Conservation (phyloP, 129 eudicot species). For the Tagetes patula region DNA sequence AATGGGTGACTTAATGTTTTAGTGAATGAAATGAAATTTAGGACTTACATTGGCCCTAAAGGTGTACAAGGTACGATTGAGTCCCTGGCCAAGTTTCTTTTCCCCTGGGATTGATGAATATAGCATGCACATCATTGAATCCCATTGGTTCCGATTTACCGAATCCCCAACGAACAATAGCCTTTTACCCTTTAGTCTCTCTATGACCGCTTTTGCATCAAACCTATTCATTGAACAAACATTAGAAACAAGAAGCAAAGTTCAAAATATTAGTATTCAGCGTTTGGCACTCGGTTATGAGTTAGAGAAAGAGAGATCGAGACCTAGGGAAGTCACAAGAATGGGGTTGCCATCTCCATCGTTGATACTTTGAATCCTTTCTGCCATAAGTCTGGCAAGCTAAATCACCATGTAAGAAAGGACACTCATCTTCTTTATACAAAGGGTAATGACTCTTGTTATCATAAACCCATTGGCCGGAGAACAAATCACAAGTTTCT, state of each 20-base stretch:
- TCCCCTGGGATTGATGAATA: constrained; percentile 45
- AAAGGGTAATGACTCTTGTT: constrained; percentile 42
- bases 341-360: constrained; percentile 53
- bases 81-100: constrained; percentile 29
- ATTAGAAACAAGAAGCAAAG: constrained; percentile 2
- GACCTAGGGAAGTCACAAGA: constrained; percentile 43
- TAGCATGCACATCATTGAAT: constrained; percentile 70
- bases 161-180: constrained; percentile 80
- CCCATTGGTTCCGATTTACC: constrained; percentile 74
- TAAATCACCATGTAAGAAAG: constrained; percentile 28
- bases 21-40: too few species aligned
- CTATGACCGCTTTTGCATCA: constrained; percentile 54
- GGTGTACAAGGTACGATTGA: constrained; percentile 50
- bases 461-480: constrained; percentile 39
- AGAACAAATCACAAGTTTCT: constrained; percentile 39
- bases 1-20: too few species aligned
- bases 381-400: constrained; percentile 47
- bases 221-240: constrained; percentile 40
- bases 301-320: constrained; percentile 8
- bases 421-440: constrained; percentile 34
- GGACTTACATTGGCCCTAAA: constrained; percentile 49
- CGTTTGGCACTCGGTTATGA: background rate
- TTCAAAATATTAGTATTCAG: background rate
- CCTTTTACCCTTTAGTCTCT: constrained; percentile 60
- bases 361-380: constrained; percentile 41